These are phyloP conservation scores for Nitzschia palea DNA, from an alignment of 108 stramenopile species.

Conservation along the genomic window DNA sequence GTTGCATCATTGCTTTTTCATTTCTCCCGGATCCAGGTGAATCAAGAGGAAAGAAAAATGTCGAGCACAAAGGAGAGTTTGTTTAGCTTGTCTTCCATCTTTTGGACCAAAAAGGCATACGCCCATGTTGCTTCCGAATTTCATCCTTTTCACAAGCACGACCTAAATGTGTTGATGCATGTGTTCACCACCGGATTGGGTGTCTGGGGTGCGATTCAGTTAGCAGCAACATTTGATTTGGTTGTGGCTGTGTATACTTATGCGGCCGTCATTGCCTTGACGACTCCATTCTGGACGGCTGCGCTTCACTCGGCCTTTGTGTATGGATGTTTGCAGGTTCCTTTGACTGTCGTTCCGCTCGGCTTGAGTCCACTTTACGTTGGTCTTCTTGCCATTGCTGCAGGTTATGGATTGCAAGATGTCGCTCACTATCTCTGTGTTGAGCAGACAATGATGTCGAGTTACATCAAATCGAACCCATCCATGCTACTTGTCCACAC, in stretches of 20 bases:
- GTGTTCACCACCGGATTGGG: constrained; percentile 48
- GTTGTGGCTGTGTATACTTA: constrained; percentile 30
- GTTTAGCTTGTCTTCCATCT: constrained; percentile 28
- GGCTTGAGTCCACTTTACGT: background rate
- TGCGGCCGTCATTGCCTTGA: constrained; percentile 20
- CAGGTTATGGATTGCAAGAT: constrained; percentile 55
- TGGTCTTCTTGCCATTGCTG: constrained; percentile 32
- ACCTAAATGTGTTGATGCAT: constrained; percentile 44
- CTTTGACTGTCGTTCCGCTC: background rate
- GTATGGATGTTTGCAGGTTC: constrained; percentile 25
- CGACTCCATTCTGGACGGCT: constrained; percentile 44
- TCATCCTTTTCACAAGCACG: constrained; percentile 58
- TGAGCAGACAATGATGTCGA: constrained; percentile 48
- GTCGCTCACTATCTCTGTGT: constrained; percentile 35
- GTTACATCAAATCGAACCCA: constrained; percentile 43
- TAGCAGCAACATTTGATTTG: constrained; percentile 16
- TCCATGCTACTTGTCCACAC: constrained; percentile 48
- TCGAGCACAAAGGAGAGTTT: background rate
- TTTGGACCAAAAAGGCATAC: constrained; percentile 38
- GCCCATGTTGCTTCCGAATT: constrained; percentile 41
- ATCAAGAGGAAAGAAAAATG: background rate
- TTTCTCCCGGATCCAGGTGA: too few relatives aligned
- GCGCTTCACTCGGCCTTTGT: constrained; percentile 43
- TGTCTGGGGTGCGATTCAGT: constrained; percentile 48
- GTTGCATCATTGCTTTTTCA: too few relatives aligned